Evolutionary conservation across 305 asterid genomes (phyloP).

Genomic region (Fraxinus sp.): DNA sequence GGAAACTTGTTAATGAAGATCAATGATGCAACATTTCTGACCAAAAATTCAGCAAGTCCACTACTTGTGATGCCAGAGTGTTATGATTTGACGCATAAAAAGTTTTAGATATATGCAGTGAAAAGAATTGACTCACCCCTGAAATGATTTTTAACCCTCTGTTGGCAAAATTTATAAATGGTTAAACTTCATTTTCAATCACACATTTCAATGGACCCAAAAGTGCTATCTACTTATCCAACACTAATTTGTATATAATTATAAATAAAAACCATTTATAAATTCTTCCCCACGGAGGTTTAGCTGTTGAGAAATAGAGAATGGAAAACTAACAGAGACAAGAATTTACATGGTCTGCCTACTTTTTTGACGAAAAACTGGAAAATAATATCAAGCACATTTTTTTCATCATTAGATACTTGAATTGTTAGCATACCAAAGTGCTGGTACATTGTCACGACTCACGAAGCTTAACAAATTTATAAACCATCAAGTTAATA

Average conservation of each 20-base stretch:
- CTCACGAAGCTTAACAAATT: neutral
- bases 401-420: neutral
- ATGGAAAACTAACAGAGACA: neutral
- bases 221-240: neutral
- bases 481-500: constrained; percentile 7
- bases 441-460: neutral
- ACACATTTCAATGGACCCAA: neutral
- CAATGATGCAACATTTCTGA: neutral
- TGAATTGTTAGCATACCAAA: neutral
- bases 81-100: neutral
- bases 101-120: neutral
- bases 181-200: neutral
- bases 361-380: neutral
- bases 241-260: too few species aligned
- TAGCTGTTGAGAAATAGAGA: neutral
- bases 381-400: neutral
- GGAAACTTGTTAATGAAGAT: neutral
- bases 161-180: neutral
- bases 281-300: neutral
- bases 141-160: neutral
- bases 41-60: neutral
- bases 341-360: neutral
- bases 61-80: neutral
- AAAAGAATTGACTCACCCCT: neutral
- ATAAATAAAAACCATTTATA: neutral